These are phyloP conservation scores for Zygotorulaspora sp. DNA, from an alignment of 805 yeast species.

Conservation along the genomic window DNA sequence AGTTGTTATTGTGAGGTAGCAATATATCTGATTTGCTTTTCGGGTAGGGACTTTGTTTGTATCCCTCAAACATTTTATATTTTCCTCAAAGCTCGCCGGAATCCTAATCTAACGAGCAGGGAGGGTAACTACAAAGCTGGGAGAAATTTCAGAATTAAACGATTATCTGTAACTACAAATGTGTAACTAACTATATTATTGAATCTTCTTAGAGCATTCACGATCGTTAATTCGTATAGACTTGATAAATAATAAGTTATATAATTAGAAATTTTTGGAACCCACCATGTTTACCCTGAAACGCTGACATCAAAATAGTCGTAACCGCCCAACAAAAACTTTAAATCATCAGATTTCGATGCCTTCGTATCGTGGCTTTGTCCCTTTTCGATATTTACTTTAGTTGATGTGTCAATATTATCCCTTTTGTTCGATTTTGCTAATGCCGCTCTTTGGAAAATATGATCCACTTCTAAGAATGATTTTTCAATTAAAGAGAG, in stretches of 20 bases:
- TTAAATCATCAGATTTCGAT: constrained; percentile 36
- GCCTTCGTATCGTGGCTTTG: constrained; percentile 1
- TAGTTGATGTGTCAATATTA: neutral
- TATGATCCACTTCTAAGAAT: constrained; percentile 53
- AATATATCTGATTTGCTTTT: too few relatives aligned
- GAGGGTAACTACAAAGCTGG: neutral
- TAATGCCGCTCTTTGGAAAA: constrained; percentile 37
- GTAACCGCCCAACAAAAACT: constrained; percentile 68
- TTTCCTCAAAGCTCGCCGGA: constrained; percentile 1
- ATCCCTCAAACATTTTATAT: constrained; percentile 2
- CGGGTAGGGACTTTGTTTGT: too few relatives aligned
- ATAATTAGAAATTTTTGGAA: neutral
- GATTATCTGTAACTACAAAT: too few relatives aligned
- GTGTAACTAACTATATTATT: too few relatives aligned
- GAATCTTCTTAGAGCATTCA: neutral
- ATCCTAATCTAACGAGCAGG: too few relatives aligned
- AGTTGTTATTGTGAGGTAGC: too few relatives aligned
- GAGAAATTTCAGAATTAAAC: too few relatives aligned
- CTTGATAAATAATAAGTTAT: neutral
- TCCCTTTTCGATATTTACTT: neutral
- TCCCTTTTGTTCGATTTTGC: neutral
- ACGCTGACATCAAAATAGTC: constrained; percentile 64
- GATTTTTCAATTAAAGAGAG: constrained; percentile 60
- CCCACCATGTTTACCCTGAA: constrained; percentile 17
- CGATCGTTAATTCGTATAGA: neutral